Evolutionary conservation across 1,284 basidiomycete species (phyloP), one percentile per base, ranked within the genome.

Genomic region (Mycena citricolor): DNA sequence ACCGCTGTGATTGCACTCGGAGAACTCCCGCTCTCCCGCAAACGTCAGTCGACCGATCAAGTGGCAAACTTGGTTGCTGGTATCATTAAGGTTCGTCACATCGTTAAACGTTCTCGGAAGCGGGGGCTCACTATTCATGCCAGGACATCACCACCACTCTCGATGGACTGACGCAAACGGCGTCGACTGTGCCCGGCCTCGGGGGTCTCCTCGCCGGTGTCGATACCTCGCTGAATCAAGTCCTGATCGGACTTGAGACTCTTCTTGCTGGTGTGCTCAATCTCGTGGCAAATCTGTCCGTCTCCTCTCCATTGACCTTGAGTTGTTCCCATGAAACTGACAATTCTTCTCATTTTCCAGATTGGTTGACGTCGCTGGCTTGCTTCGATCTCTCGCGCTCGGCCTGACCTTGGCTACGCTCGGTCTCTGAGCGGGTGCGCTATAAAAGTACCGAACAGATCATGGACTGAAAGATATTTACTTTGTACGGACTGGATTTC

Each of bases 211-310:
- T 63, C 32, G 28, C 42, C 32, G 60, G 59, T 22, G 34, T 65
- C 34, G 63, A 65, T 40, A 37, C 49, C 7, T 49, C 62, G 11
- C 52, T 65, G 29, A 49, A 55, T 47, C 53, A 61, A 42, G 52
- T 62, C 12, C 43, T 65, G 10, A 33, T 49, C 12, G 62, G 61
- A 14, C 54, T 65, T 12, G 57, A 60, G 36, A 53, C 47, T 22
- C 51, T 63, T 35, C 57, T 65, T 16, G 54, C 58, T 28, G 63
- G 62, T 32, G 61, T 64, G 11, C 54, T 63, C 22, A 55, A 48
- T 30, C 56, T 65, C 40, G 59, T 65, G 31, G 60, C 60, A 22
- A 51, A 37, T 22, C 49, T 62, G 62, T 64, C 32, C 34, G 62
- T 56, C 10, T 3, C 8, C 19, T 22, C 31, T 8, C 7, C 21